Evolutionary conservation across 2,329 filamentous ascomycete genomes (phyloP), one percentile per base, ranked within the genome.

Genomic region (Ophiosphaerella herpotricha): DNA sequence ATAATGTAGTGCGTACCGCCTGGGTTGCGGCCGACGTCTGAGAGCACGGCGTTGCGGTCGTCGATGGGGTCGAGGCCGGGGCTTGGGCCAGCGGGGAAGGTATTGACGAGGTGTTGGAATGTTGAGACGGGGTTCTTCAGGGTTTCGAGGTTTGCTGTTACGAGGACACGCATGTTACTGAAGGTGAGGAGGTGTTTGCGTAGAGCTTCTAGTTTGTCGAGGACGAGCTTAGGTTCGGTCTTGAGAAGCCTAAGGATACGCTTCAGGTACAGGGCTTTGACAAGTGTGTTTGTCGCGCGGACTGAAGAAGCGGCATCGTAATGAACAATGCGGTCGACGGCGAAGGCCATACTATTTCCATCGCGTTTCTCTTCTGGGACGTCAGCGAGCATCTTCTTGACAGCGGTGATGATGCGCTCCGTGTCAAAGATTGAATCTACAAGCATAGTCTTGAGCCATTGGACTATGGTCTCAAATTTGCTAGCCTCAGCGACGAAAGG

Each of bases 311-410:
- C 85, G 26, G 83, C 82, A n/a, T 88, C 82, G 63, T 90, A 85
- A 70, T 96, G 90, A 18, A 95, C 83, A 74, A 93, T 91, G 54
- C 86, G 83, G 61, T 94, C 79, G 5, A 86, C 82, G 1, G 82
- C 79, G 39, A 76, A 77, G 24, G 81, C 74, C 84, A 88, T 87
- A 57, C 85, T 49, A 48, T 86, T 84, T 1, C 94, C 94, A 61
- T 89, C 90, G 36, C 94, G 89, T 79, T 97, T 99, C 44, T 86
- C 81, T 67, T 97, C 91, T 0, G 94, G 94, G 14, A 99, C 88
- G 63, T 97, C 93, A 2, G 92, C 91, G 14, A 97, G 80, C 39
- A 95, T 85, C 73, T 96, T 95, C 50, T 86, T 86, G 13, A 95
- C 79, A 34, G 83, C 82, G 1, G 84, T 79, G 43, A 80, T 78